Conservation (phyloP, 2,329 filamentous ascomycete genomes). For the Pyricularia sp. region DNA sequence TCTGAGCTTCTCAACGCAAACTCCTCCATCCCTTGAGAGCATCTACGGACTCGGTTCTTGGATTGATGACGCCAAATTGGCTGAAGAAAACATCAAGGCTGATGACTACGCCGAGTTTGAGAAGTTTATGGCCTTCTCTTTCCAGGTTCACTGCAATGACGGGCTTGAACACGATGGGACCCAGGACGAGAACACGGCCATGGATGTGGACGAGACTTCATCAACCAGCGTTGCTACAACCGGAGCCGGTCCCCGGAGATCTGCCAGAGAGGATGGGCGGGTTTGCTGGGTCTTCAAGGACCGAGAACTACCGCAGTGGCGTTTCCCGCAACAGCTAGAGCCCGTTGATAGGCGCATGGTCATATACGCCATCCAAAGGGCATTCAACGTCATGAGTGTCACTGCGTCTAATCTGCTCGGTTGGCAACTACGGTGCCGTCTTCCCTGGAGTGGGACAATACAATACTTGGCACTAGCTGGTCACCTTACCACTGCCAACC, state of each 20-base stretch:
- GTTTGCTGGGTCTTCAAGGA: slow-evolving; percentile 2
- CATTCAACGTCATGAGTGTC: background rate
- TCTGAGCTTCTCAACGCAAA: slow-evolving; percentile 22
- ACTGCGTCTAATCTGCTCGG: slow-evolving; percentile 3
- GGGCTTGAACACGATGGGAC: background rate
- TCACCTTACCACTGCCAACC: slow-evolving; percentile 49
- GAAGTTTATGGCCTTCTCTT: slow-evolving; percentile 11
- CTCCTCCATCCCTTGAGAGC: slow-evolving; percentile 2
- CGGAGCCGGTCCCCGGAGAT: background rate
- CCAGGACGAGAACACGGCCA: background rate
- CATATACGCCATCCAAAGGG: slow-evolving; percentile 40
- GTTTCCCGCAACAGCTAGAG: slow-evolving; percentile 27
- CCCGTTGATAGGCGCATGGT: slow-evolving; percentile 57
- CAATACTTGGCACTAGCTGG: slow-evolving; percentile 52
- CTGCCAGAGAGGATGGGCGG: background rate
- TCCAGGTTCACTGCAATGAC: slow-evolving; percentile 2
- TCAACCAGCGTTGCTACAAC: background rate
- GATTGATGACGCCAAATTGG: slow-evolving; percentile 29
- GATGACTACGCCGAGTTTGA: slow-evolving; percentile 41
- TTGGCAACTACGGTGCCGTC: slow-evolving; percentile 24
- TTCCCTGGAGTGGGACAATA: slow-evolving; percentile 44
- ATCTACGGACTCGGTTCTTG: slow-evolving; percentile 2
- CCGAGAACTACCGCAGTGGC: background rate
- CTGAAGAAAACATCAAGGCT: slow-evolving; percentile 36
- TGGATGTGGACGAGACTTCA: background rate